These are phyloP conservation scores for Malus hybrid DNA, from an alignment of 331 rosid species.

Conservation along the genomic window DNA sequence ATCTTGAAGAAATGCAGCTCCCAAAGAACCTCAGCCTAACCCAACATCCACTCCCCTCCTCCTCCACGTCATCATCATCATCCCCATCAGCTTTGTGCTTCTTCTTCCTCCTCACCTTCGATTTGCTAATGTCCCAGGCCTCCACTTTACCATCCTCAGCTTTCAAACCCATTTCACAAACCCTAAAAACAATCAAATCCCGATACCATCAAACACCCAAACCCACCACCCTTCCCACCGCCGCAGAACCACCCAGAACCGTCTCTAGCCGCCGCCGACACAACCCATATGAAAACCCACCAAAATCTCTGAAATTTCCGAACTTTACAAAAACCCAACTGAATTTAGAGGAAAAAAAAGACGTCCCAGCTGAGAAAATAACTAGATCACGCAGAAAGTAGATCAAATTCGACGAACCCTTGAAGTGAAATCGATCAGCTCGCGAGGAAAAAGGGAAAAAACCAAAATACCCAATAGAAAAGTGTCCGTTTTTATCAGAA, in stretches of 20 bases:
- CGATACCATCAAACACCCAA: slow-evolving; percentile 38
- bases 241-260: slow-evolving; percentile 13
- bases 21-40: slow-evolving; percentile 63
- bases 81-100: slow-evolving; percentile 43
- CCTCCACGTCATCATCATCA: slow-evolving; percentile 33
- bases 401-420: slow-evolving; percentile 27
- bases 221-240: slow-evolving; percentile 24
- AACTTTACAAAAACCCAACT: slow-evolving; percentile 13
- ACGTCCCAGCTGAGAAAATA: background rate
- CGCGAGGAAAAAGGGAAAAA: slow-evolving; percentile 1
- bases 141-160: slow-evolving; percentile 69
- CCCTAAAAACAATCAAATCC: slow-evolving; percentile 41
- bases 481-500: slow-evolving; percentile 11
- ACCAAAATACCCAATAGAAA: background rate
- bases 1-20: slow-evolving; percentile 98
- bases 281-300: slow-evolving; percentile 19
- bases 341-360: background rate
- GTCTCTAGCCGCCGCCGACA: background rate
- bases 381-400: slow-evolving; percentile 35
- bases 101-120: slow-evolving; percentile 66
- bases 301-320: slow-evolving; percentile 26
- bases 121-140: slow-evolving; percentile 67
- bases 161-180: slow-evolving; percentile 60
- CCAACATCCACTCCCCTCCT: slow-evolving; percentile 76
- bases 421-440: slow-evolving; percentile 25